These are phyloP conservation scores for Microascus cirrosus DNA, from an alignment of 2,329 filamentous ascomycete genomes.

Conservation along the genomic window DNA sequence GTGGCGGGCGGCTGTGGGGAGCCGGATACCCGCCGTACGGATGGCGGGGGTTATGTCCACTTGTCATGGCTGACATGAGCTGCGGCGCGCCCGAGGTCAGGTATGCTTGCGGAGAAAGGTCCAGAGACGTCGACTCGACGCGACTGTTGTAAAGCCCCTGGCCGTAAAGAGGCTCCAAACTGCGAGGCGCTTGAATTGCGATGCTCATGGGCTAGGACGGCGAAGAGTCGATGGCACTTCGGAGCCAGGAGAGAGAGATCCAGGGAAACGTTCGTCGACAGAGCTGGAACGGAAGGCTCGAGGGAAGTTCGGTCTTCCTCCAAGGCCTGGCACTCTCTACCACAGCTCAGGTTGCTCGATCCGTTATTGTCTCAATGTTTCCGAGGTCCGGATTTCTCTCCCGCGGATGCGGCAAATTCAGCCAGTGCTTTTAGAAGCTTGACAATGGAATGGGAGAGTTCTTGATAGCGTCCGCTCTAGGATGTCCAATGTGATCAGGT, in stretches of 20 bases:
- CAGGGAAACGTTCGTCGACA: neutral
- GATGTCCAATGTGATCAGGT: neutral
- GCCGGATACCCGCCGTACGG: conserved; percentile 3
- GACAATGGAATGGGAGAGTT: neutral
- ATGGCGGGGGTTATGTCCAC: conserved; percentile 2
- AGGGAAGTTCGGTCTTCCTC: neutral
- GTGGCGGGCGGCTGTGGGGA: neutral
- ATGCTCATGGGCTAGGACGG: conserved; percentile 3
- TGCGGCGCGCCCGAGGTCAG: conserved; percentile 1
- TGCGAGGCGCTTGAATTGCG: conserved; percentile 5
- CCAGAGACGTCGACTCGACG: conserved; percentile 2
- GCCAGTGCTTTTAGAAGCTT: neutral
- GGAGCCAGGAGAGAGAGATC: neutral
- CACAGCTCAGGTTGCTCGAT: neutral
- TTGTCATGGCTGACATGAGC: conserved; percentile 5
- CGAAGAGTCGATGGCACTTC: conserved; percentile 3
- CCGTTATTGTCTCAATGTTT: neutral
- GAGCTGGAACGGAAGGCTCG: neutral
- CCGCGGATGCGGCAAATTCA: neutral
- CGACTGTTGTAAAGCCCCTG: conserved; percentile 4
- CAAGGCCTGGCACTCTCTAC: neutral
- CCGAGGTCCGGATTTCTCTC: neutral
- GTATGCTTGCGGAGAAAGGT: neutral
- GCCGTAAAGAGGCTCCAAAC: conserved; percentile 6
- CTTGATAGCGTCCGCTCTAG: neutral